Percentiles rank a stretch among this genome's conserved stretches.
Evolutionary conservation across 1,139 yeast species (phyloP).

Genomic region (Hansenula sp.): DNA sequence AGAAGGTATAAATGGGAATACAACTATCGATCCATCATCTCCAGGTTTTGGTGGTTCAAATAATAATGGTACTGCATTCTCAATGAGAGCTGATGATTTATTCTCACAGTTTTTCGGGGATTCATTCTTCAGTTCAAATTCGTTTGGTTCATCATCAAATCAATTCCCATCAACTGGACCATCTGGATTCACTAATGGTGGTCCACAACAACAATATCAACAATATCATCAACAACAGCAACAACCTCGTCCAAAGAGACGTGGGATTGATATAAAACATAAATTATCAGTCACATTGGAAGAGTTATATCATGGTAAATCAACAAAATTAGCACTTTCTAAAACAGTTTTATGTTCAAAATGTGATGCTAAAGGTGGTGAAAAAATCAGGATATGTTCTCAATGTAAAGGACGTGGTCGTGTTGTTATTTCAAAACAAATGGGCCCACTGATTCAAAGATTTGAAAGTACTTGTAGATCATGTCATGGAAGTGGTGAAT

Average conservation of each 20-base stretch:
- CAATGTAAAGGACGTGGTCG: slow-evolving; percentile 38
- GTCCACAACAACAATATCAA: slow-evolving; percentile 1
- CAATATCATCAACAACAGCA: neutral
- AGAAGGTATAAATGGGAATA: slow-evolving; percentile 34
- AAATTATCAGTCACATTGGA: slow-evolving; percentile 38
- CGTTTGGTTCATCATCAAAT: slow-evolving; percentile 1
- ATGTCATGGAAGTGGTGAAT: slow-evolving; percentile 36
- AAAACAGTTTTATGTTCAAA: slow-evolving; percentile 35
- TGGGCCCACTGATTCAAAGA: slow-evolving; percentile 27
- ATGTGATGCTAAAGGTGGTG: slow-evolving; percentile 45
- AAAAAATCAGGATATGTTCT: slow-evolving; percentile 25
- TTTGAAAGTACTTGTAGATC: slow-evolving; percentile 28
- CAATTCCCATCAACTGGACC: neutral
- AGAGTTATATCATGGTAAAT: slow-evolving; percentile 46
- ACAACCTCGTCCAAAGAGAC: slow-evolving; percentile 11
- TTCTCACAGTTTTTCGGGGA: slow-evolving; percentile 33
- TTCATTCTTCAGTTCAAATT: slow-evolving; percentile 4
- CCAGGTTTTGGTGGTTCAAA: neutral
- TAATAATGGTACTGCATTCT: slow-evolving; percentile 6
- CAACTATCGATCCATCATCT: neutral
- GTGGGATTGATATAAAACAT: slow-evolving; percentile 45
- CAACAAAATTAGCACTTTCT: slow-evolving; percentile 39
- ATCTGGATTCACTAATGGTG: neutral
- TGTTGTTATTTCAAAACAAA: slow-evolving; percentile 22
- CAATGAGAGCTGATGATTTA: slow-evolving; percentile 29